Conservation (phyloP, 2,329 filamentous ascomycete species). For the Phialophora verrucosa region DNA sequence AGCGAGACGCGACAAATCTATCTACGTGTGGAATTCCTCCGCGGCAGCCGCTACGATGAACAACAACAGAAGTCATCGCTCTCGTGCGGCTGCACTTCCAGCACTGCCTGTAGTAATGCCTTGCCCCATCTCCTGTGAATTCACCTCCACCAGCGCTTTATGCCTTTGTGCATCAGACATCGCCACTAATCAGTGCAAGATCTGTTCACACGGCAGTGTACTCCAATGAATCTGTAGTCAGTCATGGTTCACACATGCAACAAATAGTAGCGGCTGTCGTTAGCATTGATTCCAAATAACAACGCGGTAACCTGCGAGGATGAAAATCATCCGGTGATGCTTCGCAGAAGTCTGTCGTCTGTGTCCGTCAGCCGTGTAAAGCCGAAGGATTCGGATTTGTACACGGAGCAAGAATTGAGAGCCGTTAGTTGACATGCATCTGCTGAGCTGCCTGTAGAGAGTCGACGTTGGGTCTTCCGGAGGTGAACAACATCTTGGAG, state of each 20-base stretch:
- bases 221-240: conserved; percentile 1
- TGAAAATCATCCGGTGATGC: background rate
- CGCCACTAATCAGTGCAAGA: conserved; percentile 25
- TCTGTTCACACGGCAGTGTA: conserved; percentile 26
- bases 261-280: background rate
- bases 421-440: background rate
- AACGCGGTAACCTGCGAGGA: background rate
- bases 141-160: conserved; percentile 13
- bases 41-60: conserved; percentile 1
- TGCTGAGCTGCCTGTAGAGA: background rate
- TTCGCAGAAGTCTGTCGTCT: background rate
- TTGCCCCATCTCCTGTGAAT: background rate
- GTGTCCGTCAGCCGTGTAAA: background rate
- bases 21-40: conserved; percentile 21
- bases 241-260: background rate
- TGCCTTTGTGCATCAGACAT: conserved; percentile 21
- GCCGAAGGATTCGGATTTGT: background rate
- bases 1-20: conserved; percentile 29
- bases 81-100: background rate
- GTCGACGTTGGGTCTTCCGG: background rate
- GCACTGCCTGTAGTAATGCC: background rate
- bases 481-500: background rate
- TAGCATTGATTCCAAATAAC: background rate
- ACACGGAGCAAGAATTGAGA: background rate
- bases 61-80: conserved; percentile 4